Percentiles rank a stretch among this genome's conserved stretches.
These are phyloP conservation scores for Linnemannia exigua DNA, from an alignment of 192 early-diverging fungal species.

Conservation along the genomic window DNA sequence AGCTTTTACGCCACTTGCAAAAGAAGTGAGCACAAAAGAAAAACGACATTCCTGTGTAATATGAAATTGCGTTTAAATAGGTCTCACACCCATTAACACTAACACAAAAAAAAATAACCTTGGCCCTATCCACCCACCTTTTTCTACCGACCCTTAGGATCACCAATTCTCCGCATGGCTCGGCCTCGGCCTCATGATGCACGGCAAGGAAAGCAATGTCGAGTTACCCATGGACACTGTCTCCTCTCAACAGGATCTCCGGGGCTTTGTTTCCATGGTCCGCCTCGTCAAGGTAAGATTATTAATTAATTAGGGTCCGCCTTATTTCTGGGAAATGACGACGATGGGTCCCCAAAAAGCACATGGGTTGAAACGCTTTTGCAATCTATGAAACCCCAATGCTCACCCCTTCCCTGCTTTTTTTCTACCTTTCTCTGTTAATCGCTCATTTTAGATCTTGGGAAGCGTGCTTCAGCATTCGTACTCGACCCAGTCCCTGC, in stretches of 20 bases:
- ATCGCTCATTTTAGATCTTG: constrained; percentile 35
- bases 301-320: not conserved
- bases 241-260: constrained; percentile 38
- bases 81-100: not conserved
- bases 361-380: not conserved
- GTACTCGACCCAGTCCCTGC: constrained; percentile 51
- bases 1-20: not conserved
- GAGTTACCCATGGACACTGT: constrained; percentile 43
- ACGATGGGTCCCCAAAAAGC: not conserved
- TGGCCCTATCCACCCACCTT: not conserved
- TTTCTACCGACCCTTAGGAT: constrained; percentile 23
- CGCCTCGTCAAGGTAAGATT: constrained; percentile 52
- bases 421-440: not conserved
- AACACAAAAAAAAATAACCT: not conserved
- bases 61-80: not conserved
- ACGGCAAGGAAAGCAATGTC: constrained; percentile 53
- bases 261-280: constrained; percentile 50
- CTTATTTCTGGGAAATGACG: not conserved
- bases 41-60: not conserved
- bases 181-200: constrained; percentile 51
- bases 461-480: constrained; percentile 55
- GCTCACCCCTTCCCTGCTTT: not conserved
- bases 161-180: constrained; percentile 57
- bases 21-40: not conserved
- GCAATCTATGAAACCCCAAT: not conserved